Conservation (phyloP, 257 asterid species). For the Solanum lycopersicoides region DNA sequence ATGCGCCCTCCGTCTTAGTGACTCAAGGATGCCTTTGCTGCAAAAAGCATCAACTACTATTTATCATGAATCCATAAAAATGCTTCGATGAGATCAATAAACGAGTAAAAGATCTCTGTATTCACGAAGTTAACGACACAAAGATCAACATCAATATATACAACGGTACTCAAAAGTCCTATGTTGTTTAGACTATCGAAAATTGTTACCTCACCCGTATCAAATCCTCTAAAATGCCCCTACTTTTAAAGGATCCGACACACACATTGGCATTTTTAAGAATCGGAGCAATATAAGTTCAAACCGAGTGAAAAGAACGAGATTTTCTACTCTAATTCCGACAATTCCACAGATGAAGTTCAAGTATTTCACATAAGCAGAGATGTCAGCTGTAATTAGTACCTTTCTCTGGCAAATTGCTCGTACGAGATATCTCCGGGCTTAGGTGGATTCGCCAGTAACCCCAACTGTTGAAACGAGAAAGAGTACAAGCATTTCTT, state of each 20-base stretch:
- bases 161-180: neutral
- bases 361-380: neutral
- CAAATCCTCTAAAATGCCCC: neutral
- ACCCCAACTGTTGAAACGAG: slow-evolving; percentile 57
- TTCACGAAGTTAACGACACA: neutral
- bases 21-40: slow-evolving; percentile 91
- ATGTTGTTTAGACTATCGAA: neutral
- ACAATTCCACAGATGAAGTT: neutral
- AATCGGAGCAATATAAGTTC: neutral
- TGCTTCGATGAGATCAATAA: neutral
- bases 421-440: slow-evolving; percentile 93
- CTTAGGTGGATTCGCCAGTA: slow-evolving; percentile 80
- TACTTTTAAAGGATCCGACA: neutral
- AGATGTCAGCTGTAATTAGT: neutral
- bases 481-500: neutral
- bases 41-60: neutral
- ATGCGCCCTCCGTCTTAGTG: slow-evolving; percentile 83
- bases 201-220: too few species aligned
- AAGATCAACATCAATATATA: neutral
- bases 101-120: neutral
- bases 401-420: slow-evolving; percentile 69
- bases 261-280: neutral
- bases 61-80: neutral
- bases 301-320: too few species aligned
- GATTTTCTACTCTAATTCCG: neutral